Percentiles rank a stretch among this genome's conserved stretches.
Conservation (phyloP, 2,329 filamentous ascomycete species). For the Pseudogymnoascus verrucosus region DNA sequence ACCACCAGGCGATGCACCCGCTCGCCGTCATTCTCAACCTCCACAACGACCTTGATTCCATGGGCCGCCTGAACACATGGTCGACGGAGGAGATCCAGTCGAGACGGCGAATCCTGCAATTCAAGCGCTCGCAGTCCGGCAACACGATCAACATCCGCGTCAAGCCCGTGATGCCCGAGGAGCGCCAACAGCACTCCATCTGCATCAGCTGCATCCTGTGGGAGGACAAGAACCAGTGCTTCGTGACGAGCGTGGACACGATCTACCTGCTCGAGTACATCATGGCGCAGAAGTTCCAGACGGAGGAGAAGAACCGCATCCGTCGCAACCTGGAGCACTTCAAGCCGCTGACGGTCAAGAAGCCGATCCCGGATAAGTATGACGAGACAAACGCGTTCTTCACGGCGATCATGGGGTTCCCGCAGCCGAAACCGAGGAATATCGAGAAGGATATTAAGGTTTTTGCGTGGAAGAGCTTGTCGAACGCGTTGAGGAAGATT, state of each 20-base stretch:
- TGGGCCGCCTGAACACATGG: conserved; percentile 67
- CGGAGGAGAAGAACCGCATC: conserved; percentile 98
- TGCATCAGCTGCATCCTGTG: conserved; percentile 98
- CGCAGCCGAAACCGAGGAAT: conserved; percentile 88
- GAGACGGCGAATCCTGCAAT: conserved; percentile 79
- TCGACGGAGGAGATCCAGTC: conserved; percentile 69
- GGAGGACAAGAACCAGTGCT: conserved; percentile 85
- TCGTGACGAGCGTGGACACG: conserved; percentile 92
- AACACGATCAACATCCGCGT: conserved; percentile 77
- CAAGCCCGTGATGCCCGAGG: conserved; percentile 67
- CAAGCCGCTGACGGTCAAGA: conserved; percentile 85
- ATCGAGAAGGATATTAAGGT: conserved; percentile 99
- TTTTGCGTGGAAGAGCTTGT: conserved; percentile 89
- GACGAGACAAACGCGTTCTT: conserved; percentile 70
- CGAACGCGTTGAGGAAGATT: conserved; percentile 88
- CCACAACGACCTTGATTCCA: conserved; percentile 72
- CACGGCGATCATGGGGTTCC: conserved; percentile 98
- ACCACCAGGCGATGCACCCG: conserved; percentile 60
- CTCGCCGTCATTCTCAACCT: conserved; percentile 79
- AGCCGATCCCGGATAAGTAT: conserved; percentile 64
- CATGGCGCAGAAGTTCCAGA: conserved; percentile 77
- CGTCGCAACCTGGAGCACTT: conserved; percentile 93
- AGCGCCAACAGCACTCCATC: conserved; percentile 72
- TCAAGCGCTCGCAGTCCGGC: conserved; percentile 72
- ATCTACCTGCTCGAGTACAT: conserved; percentile 91